Base-by-base conservation (phyloP, 176 grass and related monocot genomes). In the Oryza glaberrima region DNA sequence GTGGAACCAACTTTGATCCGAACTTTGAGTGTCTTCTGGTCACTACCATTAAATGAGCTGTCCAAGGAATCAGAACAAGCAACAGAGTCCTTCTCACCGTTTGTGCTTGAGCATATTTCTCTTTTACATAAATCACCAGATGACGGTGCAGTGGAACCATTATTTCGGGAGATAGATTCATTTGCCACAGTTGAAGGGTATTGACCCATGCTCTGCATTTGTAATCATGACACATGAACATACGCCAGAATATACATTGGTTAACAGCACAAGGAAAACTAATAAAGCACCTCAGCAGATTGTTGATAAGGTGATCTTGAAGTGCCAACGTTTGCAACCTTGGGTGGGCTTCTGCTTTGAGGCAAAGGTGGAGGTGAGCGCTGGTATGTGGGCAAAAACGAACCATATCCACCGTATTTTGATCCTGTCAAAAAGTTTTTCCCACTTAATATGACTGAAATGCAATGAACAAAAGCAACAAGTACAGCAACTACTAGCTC, bases 341-440 rank as follows among this genome's bases (percentile, higher is more conserved):
- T 76, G 47, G 78, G 49, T 51, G 88, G 77, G 80, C 80, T 86
- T 87, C 70, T 87, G n/a, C 80, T 76, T 84, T 85, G 92, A 77
- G 75, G 32, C 44, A 91, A 83, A 85, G 81, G 73, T 12, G 88
- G 81, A 91, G 93, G 88, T 85, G 92, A 92, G 34, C 70, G 77
- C 56, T 90, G 90, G 58, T 91, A 88, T 61, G 92, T 82, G 22
- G 94, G 94, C 69, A 97, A 87, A 81, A 97, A 97, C 30, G 94
- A 97, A 77, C 94, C 94, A 73, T 97, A 97, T 30, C 88, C 92
- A 82, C 88, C 92, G 86, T 84, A 92, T 92, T 94, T 94, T 11
- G 94, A 73, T 65, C 94, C 94, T 97, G 73, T 85, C 28, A 80
- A 61, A 91, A 67, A 87, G 67, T 81, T 14, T 72, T 32, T n/a